phyloP scores from a whole-genome alignment of 2,329 filamentous ascomycete genomes.

The Colletotrichum echinochloae region DNA sequence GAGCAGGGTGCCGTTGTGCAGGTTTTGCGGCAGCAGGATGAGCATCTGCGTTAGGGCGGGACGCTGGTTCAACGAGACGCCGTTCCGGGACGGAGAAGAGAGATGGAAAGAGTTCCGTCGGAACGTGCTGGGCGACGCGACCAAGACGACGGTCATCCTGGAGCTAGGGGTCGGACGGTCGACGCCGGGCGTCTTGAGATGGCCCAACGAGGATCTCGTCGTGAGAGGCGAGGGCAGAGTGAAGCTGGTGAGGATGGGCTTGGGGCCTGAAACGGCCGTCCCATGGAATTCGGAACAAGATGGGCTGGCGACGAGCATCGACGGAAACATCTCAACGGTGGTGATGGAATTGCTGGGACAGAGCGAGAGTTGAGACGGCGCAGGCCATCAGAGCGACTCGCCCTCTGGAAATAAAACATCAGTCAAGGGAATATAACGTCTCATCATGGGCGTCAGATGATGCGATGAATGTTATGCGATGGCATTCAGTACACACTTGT shows the following conservation, averaged over 20 bases:
- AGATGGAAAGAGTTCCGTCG: conserved; percentile 38
- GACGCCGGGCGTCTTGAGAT: conserved; percentile 41
- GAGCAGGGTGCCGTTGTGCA: conserved; percentile 39
- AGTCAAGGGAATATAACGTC: conserved; percentile 29
- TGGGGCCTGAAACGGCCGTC: conserved; percentile 40
- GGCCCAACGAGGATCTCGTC: conserved; percentile 42
- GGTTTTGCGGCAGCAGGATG: conserved; percentile 41
- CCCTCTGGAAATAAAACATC: background rate
- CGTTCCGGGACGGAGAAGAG: conserved; percentile 39
- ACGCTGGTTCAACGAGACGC: conserved; percentile 42
- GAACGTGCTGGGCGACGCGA: conserved; percentile 2
- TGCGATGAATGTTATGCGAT: conserved; percentile 26
- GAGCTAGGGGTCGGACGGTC: conserved; percentile 43
- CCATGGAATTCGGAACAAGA: conserved; percentile 37
- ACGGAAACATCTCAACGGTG: conserved; percentile 39
- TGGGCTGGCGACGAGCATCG: conserved; percentile 39
- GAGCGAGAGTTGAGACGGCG: conserved; percentile 17
- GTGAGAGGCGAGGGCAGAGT: conserved; percentile 27
- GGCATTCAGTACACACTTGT: conserved; percentile 2
- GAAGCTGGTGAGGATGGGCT: conserved; percentile 41
- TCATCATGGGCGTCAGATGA: conserved; percentile 36
- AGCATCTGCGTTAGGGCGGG: conserved; percentile 42
- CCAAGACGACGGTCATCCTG: conserved; percentile 37
- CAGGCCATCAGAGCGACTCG: background rate
- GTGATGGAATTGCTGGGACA: conserved; percentile 16